Conservation (phyloP, 1,284 basidiomycete genomes). For the Dichomitus squalens region DNA sequence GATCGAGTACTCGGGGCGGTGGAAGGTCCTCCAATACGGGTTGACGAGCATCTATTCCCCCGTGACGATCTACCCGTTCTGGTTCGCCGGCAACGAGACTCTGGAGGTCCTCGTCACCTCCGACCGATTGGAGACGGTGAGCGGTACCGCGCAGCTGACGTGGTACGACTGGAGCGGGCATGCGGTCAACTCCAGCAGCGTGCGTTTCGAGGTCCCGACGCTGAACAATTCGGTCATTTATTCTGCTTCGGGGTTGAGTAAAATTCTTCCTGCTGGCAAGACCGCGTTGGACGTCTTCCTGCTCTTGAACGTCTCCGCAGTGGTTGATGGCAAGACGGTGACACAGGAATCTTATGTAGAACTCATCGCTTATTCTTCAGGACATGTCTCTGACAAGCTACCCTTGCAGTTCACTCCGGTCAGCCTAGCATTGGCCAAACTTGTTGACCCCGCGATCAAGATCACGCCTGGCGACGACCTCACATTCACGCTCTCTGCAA, state of each 20-base stretch:
- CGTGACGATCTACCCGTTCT: conserved; percentile 57
- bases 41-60: conserved; percentile 50
- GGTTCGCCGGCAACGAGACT: conserved; percentile 50
- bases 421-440: conserved; percentile 45
- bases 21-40: conserved; percentile 64
- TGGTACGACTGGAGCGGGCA: conserved; percentile 62
- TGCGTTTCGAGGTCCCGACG: conserved; percentile 46
- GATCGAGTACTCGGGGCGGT: conserved; percentile 63
- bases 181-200: conserved; percentile 39
- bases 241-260: conserved; percentile 40
- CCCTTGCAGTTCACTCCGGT: conserved; percentile 51
- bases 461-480: conserved; percentile 38
- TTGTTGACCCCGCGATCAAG: conserved; percentile 51
- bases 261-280: conserved; percentile 47
- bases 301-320: conserved; percentile 50
- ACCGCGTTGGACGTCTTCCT: conserved; percentile 51
- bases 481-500: conserved; percentile 54
- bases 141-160: conserved; percentile 51
- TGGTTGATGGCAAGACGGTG: conserved; percentile 42
- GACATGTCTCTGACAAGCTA: not conserved
- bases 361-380: conserved; percentile 5
- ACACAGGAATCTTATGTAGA: conserved; percentile 57
- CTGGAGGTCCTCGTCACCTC: conserved; percentile 53
- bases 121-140: conserved; percentile 52
- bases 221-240: conserved; percentile 54